Percentiles rank a stretch among this genome's conserved stretches.
phyloP scores from a whole-genome alignment of 202 grass and related monocot species.

The Miscanthus sacchariflorus region DNA sequence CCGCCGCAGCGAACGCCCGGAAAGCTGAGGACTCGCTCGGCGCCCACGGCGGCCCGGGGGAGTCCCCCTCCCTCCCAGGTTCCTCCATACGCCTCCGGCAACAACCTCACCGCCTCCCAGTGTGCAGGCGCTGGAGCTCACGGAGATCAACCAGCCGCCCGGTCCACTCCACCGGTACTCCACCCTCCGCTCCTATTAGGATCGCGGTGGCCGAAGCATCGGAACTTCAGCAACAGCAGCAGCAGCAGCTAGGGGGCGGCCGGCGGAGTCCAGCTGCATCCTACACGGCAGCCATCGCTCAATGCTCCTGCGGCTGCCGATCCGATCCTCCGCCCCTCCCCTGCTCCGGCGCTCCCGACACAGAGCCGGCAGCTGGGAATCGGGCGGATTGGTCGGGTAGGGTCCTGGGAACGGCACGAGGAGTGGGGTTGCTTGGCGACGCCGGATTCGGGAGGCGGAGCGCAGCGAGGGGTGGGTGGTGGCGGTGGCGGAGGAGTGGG shows the following conservation, averaged over 20 bases:
- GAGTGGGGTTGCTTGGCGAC: background rate
- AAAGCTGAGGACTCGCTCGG: constrained; percentile 57
- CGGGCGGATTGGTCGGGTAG: constrained; percentile 26
- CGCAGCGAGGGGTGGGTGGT: background rate
- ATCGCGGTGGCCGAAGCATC: constrained; percentile 46
- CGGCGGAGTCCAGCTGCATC: constrained; percentile 63
- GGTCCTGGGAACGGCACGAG: constrained; percentile 23
- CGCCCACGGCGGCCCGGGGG: constrained; percentile 47
- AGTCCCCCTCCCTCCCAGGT: constrained; percentile 31
- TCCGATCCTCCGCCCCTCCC: constrained; percentile 47
- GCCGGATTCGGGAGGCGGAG: constrained; percentile 26
- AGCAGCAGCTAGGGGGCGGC: constrained; percentile 55
- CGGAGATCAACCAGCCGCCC: constrained; percentile 46
- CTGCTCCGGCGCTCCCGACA: constrained; percentile 3
- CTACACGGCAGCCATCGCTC: constrained; percentile 52
- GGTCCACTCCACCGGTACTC: constrained; percentile 19
- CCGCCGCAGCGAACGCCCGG: constrained; percentile 40
- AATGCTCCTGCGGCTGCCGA: constrained; percentile 54
- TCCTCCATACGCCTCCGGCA: constrained; percentile 48
- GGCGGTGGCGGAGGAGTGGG: constrained; percentile 43
- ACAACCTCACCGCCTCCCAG: constrained; percentile 32
- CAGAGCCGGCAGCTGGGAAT: constrained; percentile 33
- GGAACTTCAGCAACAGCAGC: constrained; percentile 32
- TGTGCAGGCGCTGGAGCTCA: constrained; percentile 11
- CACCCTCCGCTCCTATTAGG: constrained; percentile 39